These are phyloP conservation scores for Tuber borchii DNA, from an alignment of 495 filamentous ascomycete species.

Conservation along the genomic window DNA sequence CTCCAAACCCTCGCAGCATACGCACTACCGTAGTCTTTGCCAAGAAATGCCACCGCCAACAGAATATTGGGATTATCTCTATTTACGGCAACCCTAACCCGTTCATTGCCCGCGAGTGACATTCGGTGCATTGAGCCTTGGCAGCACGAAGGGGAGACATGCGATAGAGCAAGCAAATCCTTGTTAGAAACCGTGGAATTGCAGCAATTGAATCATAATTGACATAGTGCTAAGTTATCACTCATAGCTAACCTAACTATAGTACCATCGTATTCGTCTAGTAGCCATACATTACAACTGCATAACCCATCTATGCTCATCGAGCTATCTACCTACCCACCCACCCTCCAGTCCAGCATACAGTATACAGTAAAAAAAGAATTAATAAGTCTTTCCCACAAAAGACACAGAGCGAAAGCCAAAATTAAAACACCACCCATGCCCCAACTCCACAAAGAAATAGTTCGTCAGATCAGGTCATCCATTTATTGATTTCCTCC, in stretches of 20 bases:
- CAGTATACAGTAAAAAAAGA: not conserved
- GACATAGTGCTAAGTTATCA: not conserved
- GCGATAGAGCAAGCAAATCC: not conserved
- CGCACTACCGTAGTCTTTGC: too few species aligned
- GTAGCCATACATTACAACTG: not conserved
- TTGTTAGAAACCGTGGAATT: not conserved
- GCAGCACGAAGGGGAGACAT: not conserved
- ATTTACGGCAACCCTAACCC: not conserved
- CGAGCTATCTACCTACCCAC: not conserved
- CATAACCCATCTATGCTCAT: not conserved
- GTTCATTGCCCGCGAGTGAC: not conserved
- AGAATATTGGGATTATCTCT: too few species aligned
- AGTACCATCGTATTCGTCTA: not conserved
- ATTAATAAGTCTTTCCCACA: not conserved
- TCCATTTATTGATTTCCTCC: not conserved
- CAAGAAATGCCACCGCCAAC: too few species aligned
- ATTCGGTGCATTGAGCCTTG: not conserved
- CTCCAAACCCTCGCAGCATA: not conserved
- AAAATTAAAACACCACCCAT: slow-evolving; percentile 2
- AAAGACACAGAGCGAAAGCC: not conserved
- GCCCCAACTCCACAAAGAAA: not conserved
- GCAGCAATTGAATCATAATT: not conserved
- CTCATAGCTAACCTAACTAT: not conserved
- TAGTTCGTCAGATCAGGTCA: not conserved
- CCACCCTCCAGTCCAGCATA: not conserved